These are phyloP conservation scores for Trichophyton verrucosum DNA, from an alignment of 2,329 filamentous ascomycete genomes.

Conservation along the genomic window DNA sequence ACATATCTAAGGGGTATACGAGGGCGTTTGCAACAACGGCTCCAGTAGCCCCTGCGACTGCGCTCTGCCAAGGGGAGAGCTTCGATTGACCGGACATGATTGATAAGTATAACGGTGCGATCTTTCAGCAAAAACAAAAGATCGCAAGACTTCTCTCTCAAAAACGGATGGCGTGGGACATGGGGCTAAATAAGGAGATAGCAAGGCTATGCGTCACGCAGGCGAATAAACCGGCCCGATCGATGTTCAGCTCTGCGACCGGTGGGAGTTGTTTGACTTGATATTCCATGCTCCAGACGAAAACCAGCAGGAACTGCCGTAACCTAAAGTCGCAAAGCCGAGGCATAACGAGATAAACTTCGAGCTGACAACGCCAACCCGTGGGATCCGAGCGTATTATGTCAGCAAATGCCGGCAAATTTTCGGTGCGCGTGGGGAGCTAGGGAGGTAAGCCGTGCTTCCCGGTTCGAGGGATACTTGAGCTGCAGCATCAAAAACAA, in stretches of 20 bases:
- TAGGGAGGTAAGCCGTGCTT: neutral
- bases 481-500: neutral
- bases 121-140: neutral
- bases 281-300: neutral
- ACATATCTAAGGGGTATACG: slow-evolving; percentile 96
- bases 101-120: neutral
- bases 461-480: neutral
- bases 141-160: neutral
- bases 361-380: neutral
- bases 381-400: neutral
- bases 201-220: neutral
- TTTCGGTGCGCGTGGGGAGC: neutral
- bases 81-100: slow-evolving; percentile 50
- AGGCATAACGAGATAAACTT: neutral
- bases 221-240: neutral
- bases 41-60: slow-evolving; percentile 81
- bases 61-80: slow-evolving; percentile 85
- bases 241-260: neutral
- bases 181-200: neutral
- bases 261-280: neutral
- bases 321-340: neutral
- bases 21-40: slow-evolving; percentile 89
- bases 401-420: neutral
- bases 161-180: neutral
- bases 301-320: neutral